Percentiles rank a stretch among this genome's conserved stretches.
Conservation (phyloP, 1,284 basidiomycete genomes). For the Amylostereum chailletii region DNA sequence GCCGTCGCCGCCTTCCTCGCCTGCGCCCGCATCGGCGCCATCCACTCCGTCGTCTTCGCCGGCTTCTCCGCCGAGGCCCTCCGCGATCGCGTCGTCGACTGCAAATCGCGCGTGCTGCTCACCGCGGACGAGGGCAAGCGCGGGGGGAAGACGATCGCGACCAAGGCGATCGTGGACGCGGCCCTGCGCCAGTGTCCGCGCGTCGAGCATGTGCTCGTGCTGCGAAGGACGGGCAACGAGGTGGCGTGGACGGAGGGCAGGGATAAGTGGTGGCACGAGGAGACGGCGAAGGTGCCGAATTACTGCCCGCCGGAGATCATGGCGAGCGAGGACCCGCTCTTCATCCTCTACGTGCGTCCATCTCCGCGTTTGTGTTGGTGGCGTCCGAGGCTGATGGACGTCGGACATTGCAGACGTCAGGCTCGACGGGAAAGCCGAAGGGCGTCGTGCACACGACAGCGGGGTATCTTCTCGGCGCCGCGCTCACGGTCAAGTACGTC, state of each 20-base stretch:
- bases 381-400: constrained; percentile 3
- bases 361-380: constrained; percentile 1
- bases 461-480: constrained; percentile 88
- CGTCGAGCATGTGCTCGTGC: constrained; percentile 89
- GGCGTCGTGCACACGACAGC: constrained; percentile 93
- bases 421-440: constrained; percentile 95
- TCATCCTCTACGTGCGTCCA: constrained; percentile 87
- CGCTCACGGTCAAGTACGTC: constrained; percentile 91
- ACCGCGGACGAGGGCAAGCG: constrained; percentile 94
- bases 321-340: constrained; percentile 88
- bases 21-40: constrained; percentile 93
- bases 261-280: constrained; percentile 98
- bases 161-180: constrained; percentile 92
- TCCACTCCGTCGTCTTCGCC: constrained; percentile 98
- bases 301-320: constrained; percentile 89
- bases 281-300: constrained; percentile 73
- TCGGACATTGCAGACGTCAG: constrained; percentile 60
- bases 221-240: constrained; percentile 81
- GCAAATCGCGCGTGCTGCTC: constrained; percentile 84
- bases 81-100: constrained; percentile 89
- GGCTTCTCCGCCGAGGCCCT: constrained; percentile 97
- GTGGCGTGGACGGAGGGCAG: constrained; percentile 82
- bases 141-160: constrained; percentile 93
- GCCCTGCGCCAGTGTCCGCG: constrained; percentile 80
- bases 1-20: constrained; percentile 94